Evolutionary conservation across 169 alveolate genomes (phyloP).

Genomic region (Cryptosporidium viatorum): DNA sequence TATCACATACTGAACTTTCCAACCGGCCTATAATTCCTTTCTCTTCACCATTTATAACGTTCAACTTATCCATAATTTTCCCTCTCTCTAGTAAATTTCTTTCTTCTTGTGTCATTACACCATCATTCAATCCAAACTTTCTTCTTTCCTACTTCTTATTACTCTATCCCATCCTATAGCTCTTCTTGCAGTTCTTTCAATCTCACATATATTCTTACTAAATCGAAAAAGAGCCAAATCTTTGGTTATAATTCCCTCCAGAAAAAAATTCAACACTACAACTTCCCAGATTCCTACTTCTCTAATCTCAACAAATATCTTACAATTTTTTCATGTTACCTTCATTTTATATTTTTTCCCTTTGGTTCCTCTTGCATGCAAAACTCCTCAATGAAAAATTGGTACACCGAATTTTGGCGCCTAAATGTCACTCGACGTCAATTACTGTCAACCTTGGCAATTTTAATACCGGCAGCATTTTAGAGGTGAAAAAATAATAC

Average conservation of each 20-base stretch:
- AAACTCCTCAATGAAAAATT: conserved; percentile 3
- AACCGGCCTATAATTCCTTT: background rate
- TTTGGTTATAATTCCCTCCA: background rate
- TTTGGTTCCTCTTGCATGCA: conserved; percentile 11
- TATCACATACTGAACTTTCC: conserved; percentile 6
- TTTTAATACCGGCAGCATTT: background rate
- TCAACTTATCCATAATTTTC: background rate
- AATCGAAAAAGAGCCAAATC: background rate
- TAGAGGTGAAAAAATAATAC: background rate
- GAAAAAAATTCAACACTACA: background rate
- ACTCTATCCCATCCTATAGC: background rate
- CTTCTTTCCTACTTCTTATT: background rate
- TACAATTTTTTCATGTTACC: background rate
- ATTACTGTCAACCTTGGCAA: conserved; percentile 52
- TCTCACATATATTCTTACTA: background rate
- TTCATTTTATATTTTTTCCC: background rate
- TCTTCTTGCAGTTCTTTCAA: background rate
- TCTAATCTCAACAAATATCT: background rate
- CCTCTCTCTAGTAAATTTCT: background rate
- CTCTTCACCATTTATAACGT: background rate
- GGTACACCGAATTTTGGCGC: conserved; percentile 44
- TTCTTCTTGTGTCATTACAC: background rate
- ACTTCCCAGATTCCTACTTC: background rate
- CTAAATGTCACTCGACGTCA: conserved; percentile 67
- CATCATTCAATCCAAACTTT: background rate